Evolutionary conservation across 148 eudicot genomes (phyloP).

Genomic region (Rhododendron griersonianum): DNA sequence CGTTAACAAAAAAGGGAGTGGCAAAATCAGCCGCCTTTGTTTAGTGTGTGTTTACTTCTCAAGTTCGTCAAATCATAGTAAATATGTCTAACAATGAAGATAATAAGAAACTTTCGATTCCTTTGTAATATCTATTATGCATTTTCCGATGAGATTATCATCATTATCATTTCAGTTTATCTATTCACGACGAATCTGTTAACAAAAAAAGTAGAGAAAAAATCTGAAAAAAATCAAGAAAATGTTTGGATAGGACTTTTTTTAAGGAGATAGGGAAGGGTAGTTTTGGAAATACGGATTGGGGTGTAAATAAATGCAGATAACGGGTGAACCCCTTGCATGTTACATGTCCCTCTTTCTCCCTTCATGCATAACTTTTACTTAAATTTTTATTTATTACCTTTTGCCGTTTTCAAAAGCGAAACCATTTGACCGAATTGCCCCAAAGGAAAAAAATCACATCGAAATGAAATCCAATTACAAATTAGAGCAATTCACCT

Average conservation of each 20-base stretch:
- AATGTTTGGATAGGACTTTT: not conserved
- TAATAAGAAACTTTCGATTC: not conserved
- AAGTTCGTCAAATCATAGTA: not conserved
- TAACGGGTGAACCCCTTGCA: constrained; percentile 16
- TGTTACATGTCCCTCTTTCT: constrained; percentile 25
- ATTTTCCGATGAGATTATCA: not conserved
- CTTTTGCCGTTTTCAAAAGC: constrained; percentile 23
- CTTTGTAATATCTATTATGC: not conserved
- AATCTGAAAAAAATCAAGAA: not conserved
- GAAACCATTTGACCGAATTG: not conserved
- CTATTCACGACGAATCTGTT: not conserved
- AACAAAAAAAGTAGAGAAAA: not conserved
- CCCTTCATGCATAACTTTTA: constrained; percentile 7
- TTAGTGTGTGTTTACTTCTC: not conserved
- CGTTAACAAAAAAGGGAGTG: too few species aligned
- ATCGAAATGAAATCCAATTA: not conserved
- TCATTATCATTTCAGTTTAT: too few species aligned
- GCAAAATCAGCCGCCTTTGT: too few species aligned
- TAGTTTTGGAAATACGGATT: constrained; percentile 4
- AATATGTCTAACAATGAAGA: not conserved
- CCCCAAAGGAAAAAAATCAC: not conserved
- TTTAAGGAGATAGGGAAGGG: not conserved
- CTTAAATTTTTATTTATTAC: constrained; percentile 8
- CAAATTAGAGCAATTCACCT: not conserved
- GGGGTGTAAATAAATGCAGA: constrained; percentile 14